Evolutionary conservation across 495 filamentous ascomycete species (phyloP).

Genomic region (Aspergillus sclerotiicarbonarius): DNA sequence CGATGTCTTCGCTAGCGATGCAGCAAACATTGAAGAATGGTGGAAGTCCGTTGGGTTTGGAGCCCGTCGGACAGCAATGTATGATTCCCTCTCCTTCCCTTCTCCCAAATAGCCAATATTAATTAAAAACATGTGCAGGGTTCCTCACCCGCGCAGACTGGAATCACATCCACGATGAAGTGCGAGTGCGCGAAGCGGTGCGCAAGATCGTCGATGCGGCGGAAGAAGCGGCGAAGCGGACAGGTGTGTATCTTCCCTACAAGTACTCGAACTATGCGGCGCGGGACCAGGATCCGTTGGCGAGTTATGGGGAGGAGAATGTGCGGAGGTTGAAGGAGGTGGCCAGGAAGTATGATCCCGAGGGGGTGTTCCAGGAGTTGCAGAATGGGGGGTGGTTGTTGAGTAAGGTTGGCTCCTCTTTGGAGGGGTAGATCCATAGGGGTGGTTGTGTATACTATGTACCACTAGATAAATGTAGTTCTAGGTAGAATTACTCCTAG

Average conservation of each 20-base stretch:
- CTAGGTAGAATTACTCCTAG: too few species aligned
- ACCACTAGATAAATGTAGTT: too few species aligned
- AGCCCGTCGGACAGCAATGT: slow-evolving; percentile 10
- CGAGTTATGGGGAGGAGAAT: slow-evolving; percentile 7
- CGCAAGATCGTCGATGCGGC: slow-evolving; percentile 20
- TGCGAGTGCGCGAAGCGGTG: slow-evolving; percentile 18
- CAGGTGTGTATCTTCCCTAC: slow-evolving; percentile 47
- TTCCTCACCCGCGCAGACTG: slow-evolving; percentile 21
- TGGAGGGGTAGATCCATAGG: background rate
- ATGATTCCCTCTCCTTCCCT: background rate
- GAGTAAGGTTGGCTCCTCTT: background rate
- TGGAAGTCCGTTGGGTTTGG: slow-evolving; percentile 1
- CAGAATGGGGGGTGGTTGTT: slow-evolving; percentile 9
- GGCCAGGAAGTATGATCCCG: slow-evolving; percentile 8
- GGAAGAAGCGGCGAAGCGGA: slow-evolving; percentile 33
- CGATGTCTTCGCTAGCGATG: slow-evolving; percentile 10
- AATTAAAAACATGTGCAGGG: background rate
- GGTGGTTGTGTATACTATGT: background rate
- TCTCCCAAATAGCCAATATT: background rate
- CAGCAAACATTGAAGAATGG: background rate
- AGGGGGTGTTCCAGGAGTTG: slow-evolving; percentile 5
- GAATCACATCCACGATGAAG: slow-evolving; percentile 31
- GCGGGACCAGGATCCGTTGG: slow-evolving; percentile 5
- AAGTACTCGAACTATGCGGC: slow-evolving; percentile 38
- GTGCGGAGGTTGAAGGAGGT: slow-evolving; percentile 1